These are phyloP conservation scores for Penicillium daleae DNA, from an alignment of 495 filamentous ascomycete species.

Conservation along the genomic window DNA sequence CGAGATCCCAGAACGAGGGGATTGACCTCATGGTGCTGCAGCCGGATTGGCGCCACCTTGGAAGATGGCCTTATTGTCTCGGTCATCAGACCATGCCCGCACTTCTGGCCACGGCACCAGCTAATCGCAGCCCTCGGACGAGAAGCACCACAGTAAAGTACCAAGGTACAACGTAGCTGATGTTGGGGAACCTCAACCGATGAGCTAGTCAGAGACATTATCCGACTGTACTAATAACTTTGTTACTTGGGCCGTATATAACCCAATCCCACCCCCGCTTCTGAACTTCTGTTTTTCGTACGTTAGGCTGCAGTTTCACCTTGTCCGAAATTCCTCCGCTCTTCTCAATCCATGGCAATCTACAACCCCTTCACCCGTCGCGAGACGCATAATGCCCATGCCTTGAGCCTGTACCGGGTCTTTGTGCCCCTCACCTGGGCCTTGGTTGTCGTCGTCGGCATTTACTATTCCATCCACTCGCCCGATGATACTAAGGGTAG, in stretches of 20 bases:
- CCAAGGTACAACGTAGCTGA: neutral
- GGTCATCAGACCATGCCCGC: conserved; percentile 9
- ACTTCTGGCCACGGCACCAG: neutral
- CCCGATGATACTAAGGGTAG: conserved; percentile 62
- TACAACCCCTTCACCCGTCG: conserved; percentile 71
- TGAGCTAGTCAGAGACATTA: neutral
- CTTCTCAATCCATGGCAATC: conserved; percentile 29
- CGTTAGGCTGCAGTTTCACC: neutral
- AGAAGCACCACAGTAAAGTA: neutral
- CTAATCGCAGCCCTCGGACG: neutral
- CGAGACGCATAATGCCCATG: conserved; percentile 57
- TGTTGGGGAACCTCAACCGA: neutral
- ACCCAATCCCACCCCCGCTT: neutral
- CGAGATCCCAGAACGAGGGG: conserved; percentile 1
- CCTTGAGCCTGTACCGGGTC: conserved; percentile 64
- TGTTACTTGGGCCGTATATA: neutral
- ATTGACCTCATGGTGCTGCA: conserved; percentile 13
- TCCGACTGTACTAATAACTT: conserved; percentile 1
- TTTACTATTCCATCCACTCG: conserved; percentile 69
- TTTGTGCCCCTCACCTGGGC: conserved; percentile 73
- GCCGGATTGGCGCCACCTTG: conserved; percentile 5
- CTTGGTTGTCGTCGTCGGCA: conserved; percentile 64
- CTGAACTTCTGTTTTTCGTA: conserved; percentile 4
- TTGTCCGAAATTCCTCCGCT: neutral
- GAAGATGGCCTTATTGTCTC: neutral